These are phyloP conservation scores for Rhynchosporium agropyri DNA, from an alignment of 2,329 filamentous ascomycete genomes.

Conservation along the genomic window DNA sequence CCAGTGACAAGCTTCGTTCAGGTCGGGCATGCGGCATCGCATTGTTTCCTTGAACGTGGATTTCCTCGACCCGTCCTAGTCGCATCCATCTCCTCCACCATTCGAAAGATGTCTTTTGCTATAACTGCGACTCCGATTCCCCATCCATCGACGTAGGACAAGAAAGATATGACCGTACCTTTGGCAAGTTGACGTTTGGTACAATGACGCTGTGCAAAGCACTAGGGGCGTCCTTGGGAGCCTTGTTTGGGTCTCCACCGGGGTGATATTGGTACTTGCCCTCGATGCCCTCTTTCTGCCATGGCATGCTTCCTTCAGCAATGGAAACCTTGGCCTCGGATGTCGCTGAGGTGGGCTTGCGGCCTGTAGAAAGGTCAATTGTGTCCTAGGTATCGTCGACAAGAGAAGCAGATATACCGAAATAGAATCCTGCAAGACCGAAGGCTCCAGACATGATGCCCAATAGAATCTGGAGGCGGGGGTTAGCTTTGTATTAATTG, in stretches of 20 bases:
- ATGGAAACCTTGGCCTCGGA: conserved; percentile 80
- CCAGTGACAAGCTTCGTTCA: background rate
- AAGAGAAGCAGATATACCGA: conserved; percentile 56
- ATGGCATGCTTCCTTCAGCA: conserved; percentile 81
- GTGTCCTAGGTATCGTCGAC: conserved; percentile 13
- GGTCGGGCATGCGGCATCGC: background rate
- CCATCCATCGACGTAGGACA: conserved; percentile 1
- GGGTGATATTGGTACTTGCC: conserved; percentile 67
- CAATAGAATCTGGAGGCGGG: conserved; percentile 71
- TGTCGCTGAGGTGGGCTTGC: conserved; percentile 80
- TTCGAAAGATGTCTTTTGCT: too few relatives aligned
- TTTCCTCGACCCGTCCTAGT: background rate
- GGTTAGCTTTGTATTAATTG: conserved; percentile 12
- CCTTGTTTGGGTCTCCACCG: conserved; percentile 74
- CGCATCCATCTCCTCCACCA: background rate
- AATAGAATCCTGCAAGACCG: conserved; percentile 86
- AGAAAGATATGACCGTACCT: conserved; percentile 55
- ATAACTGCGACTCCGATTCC: background rate
- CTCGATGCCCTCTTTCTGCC: conserved; percentile 70
- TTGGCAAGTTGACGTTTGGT: conserved; percentile 89
- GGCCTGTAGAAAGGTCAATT: conserved; percentile 55
- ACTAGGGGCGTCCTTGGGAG: conserved; percentile 87
- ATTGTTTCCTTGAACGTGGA: background rate
- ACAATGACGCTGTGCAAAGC: conserved; percentile 94
- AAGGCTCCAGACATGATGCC: conserved; percentile 90